Conservation (phyloP, 371 early-diverging fungal genomes). For the Choanephora cucurbitarum region DNA sequence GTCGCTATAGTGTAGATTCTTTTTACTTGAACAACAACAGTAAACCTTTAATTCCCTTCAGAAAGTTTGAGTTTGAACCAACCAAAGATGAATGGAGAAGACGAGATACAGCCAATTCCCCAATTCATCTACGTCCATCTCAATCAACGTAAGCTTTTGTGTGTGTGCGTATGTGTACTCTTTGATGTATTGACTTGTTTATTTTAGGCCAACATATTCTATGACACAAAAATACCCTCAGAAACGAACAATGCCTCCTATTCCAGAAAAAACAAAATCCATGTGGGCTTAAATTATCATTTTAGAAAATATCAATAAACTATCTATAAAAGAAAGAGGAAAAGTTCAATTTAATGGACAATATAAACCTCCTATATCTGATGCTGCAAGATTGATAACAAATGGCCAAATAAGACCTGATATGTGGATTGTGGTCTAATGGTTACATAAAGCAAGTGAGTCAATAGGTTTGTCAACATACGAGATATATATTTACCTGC, state of each 20-base stretch:
- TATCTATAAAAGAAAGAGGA: no score
- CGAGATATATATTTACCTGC: conserved; percentile 15
- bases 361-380: conserved; percentile 17
- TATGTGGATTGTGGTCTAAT: conserved; percentile 24
- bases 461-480: background rate
- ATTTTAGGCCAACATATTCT: conserved; percentile 6
- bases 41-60: conserved; percentile 7
- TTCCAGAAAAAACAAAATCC: conserved; percentile 6
- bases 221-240: no score
- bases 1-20: conserved; percentile 12
- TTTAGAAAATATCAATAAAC: background rate
- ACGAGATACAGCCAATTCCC: background rate
- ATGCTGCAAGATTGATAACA: conserved; percentile 1
- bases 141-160: conserved; percentile 15
- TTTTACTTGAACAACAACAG: background rate
- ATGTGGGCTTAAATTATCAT: background rate
- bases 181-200: background rate
- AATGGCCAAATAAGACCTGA: conserved; percentile 22
- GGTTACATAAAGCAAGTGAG: background rate
- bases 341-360: conserved; percentile 23
- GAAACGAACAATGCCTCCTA: conserved; percentile 7
- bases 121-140: conserved; percentile 10
- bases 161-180: background rate
- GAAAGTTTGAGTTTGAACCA: conserved; percentile 25
- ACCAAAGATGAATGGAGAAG: conserved; percentile 25